These are phyloP conservation scores for Parachlorella kessleri DNA, from an alignment of 139 green algal species.

Conservation along the genomic window DNA sequence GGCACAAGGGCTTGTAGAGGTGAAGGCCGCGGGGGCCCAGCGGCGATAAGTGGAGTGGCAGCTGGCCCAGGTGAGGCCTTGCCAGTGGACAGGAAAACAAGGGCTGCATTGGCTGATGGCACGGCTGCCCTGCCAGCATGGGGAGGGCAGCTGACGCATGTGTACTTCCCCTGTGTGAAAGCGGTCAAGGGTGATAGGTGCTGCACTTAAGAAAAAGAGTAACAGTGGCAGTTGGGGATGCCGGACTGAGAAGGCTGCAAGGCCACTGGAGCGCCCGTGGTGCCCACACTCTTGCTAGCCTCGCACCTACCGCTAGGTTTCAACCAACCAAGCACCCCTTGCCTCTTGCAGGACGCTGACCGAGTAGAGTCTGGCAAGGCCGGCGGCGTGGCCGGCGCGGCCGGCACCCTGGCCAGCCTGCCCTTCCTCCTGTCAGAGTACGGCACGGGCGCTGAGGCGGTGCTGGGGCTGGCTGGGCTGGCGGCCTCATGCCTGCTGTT, in stretches of 20 bases:
- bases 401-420: constrained; percentile 43
- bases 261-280: no score
- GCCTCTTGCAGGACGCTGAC: constrained; percentile 49
- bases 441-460: not conserved
- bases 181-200: no score
- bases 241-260: no score
- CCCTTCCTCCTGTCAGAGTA: constrained; percentile 37
- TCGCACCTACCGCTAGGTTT: no score
- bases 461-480: constrained; percentile 31
- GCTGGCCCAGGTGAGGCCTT: not conserved
- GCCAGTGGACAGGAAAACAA: no score
- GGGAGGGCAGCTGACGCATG: not conserved
- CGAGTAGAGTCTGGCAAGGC: constrained; percentile 65
- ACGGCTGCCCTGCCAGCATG: not conserved
- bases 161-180: not conserved
- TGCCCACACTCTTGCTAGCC: no score
- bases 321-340: no score
- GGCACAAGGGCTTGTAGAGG: constrained; percentile 56
- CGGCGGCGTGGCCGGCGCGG: constrained; percentile 43
- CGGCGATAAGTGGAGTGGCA: not conserved
- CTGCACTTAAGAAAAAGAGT: no score
- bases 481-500: constrained; percentile 56
- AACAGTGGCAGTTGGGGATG: no score
- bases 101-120: constrained; percentile 23
- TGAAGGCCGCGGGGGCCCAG: constrained; percentile 6